Evolutionary conservation across 2,329 filamentous ascomycete genomes (phyloP).

Genomic region (Nigrospora sphaerica): DNA sequence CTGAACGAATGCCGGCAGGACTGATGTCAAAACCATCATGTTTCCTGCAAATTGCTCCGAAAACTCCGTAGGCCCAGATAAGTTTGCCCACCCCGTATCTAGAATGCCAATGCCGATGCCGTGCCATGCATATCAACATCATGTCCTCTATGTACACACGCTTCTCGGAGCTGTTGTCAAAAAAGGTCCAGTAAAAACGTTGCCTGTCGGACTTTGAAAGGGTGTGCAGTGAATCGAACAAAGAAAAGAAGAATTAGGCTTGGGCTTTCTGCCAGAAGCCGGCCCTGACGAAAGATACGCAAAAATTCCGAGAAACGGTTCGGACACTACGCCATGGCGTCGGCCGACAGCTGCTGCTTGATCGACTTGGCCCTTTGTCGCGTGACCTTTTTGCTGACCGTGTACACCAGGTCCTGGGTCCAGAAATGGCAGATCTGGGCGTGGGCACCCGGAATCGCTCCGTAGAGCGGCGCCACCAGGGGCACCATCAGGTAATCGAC

Average conservation of each 20-base stretch:
- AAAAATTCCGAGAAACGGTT: conserved; percentile 10
- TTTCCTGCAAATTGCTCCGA: conserved; percentile 33
- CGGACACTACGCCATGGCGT: conserved; percentile 34
- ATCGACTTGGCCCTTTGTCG: conserved; percentile 38
- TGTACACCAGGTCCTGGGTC: conserved; percentile 62
- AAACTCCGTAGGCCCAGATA: conserved; percentile 37
- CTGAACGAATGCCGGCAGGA: conserved; percentile 39
- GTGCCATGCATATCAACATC: conserved; percentile 42
- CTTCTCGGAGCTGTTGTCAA: conserved; percentile 26
- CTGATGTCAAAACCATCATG: conserved; percentile 15
- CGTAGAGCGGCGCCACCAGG: conserved; percentile 60
- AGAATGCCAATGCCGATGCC: conserved; percentile 41
- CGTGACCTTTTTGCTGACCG: conserved; percentile 63
- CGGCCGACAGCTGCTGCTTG: conserved; percentile 21
- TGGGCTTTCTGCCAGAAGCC: conserved; percentile 4
- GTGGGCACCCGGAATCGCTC: conserved; percentile 59
- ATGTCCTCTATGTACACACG: conserved; percentile 42
- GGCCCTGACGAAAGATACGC: conserved; percentile 10
- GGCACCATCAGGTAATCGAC: conserved; percentile 60
- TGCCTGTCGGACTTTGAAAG: conserved; percentile 18
- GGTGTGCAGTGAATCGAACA: conserved; percentile 20
- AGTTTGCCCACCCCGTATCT: conserved; percentile 32
- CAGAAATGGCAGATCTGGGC: conserved; percentile 65
- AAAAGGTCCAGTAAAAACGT: conserved; percentile 21
- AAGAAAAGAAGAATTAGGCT: conserved; percentile 10